Evolutionary conservation across 148 eudicot genomes (phyloP).

Genomic region (Silene latifolia): DNA sequence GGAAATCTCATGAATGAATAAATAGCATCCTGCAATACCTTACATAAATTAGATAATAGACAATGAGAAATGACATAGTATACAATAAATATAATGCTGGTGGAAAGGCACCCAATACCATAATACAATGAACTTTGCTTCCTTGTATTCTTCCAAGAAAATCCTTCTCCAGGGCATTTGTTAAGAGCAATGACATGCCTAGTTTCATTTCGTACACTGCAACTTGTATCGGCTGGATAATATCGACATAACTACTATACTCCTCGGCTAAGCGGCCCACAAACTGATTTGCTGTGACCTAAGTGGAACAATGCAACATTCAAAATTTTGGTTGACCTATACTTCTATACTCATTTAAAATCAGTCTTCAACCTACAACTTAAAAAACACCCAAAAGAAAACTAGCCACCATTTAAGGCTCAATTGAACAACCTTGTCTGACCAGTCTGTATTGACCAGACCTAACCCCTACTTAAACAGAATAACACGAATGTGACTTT

Average conservation of each 20-base stretch:
- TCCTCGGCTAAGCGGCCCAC: slow-evolving; percentile 67
- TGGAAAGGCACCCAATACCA: slow-evolving; percentile 38
- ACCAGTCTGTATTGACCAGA: no score
- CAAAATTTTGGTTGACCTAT: neutral
- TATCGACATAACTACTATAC: slow-evolving; percentile 58
- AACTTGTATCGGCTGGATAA: slow-evolving; percentile 83
- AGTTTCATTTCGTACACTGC: slow-evolving; percentile 89
- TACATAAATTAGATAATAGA: slow-evolving; percentile 8
- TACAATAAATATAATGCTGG: neutral
- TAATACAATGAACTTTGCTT: slow-evolving; percentile 35
- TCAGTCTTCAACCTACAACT: neutral
- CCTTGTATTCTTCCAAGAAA: slow-evolving; percentile 40
- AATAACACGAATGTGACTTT: no score
- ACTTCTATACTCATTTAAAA: neutral
- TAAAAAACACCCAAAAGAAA: no score
- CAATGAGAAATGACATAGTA: neutral
- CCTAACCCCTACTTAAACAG: no score
- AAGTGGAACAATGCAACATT: slow-evolving; percentile 23
- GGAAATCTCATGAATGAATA: slow-evolving; percentile 81
- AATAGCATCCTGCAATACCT: slow-evolving; percentile 50
- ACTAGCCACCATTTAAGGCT: neutral
- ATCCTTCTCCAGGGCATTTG: slow-evolving; percentile 47
- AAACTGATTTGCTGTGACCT: slow-evolving; percentile 68
- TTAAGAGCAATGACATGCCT: slow-evolving; percentile 62
- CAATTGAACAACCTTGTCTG: neutral